Conservation (phyloP, 257 asterid genomes). For the Dorcoceras hygrometricum region DNA sequence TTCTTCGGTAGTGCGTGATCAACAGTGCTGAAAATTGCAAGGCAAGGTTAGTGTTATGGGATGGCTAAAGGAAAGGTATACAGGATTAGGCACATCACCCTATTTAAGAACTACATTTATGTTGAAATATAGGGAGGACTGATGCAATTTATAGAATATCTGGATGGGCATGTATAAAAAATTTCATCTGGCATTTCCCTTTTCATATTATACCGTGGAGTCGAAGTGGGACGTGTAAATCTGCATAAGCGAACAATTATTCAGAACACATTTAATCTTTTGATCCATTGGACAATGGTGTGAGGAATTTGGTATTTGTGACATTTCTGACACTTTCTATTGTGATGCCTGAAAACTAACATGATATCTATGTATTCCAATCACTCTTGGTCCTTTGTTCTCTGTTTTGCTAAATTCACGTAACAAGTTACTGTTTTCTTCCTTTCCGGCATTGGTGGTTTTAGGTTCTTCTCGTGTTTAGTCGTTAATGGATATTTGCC, state of each 20-base stretch:
- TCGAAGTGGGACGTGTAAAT: not conserved
- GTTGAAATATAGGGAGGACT: no score
- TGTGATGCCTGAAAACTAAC: constrained; percentile 9
- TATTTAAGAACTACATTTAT: no score
- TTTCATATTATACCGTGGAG: no score
- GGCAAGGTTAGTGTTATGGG: constrained; percentile 3
- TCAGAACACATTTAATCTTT: not conserved
- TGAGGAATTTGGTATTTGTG: not conserved
- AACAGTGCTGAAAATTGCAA: constrained; percentile 19
- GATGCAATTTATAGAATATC: no score
- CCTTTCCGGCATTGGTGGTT: not conserved
- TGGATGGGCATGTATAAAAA: no score
- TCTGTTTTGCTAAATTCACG: constrained; percentile 8
- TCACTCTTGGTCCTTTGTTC: constrained; percentile 9
- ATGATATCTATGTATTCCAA: constrained; percentile 7
- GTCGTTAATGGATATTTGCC: not conserved
- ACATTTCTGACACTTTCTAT: constrained; percentile 5
- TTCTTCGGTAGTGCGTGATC: constrained; percentile 16
- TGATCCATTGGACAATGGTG: not conserved
- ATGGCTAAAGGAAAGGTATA: not conserved
- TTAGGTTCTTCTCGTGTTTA: constrained; percentile 1
- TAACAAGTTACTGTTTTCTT: constrained; percentile 5
- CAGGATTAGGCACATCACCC: no score
- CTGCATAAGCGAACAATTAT: not conserved
- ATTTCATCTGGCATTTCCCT: no score